Percentiles rank a stretch among this genome's conserved stretches.
phyloP scores from a whole-genome alignment of 208 protist species.

The Novymonas esmeraldas region DNA sequence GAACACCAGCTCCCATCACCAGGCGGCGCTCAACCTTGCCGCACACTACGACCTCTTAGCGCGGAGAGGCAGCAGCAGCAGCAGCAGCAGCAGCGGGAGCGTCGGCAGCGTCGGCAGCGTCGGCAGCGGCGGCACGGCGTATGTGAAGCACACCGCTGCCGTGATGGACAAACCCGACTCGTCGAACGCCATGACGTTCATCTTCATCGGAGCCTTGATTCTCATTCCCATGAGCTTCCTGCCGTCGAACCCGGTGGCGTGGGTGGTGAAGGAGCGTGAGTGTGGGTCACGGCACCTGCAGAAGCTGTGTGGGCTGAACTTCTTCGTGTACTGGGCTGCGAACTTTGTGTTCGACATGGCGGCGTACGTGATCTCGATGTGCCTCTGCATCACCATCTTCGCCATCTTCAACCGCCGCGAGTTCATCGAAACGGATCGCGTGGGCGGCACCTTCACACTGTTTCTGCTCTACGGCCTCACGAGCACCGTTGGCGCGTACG shows the following conservation, averaged over 20 bases:
- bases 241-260: constrained; percentile 52
- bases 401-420: constrained; percentile 42
- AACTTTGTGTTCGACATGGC: constrained; percentile 57
- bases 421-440: constrained; percentile 28
- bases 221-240: constrained; percentile 67
- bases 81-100: no score
- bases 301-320: constrained; percentile 61
- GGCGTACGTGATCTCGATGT: constrained; percentile 32
- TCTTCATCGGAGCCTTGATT: constrained; percentile 37
- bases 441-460: constrained; percentile 28
- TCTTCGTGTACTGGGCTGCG: constrained; percentile 59
- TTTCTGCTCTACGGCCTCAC: constrained; percentile 45
- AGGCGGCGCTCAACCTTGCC: constrained; percentile 39
- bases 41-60: constrained; percentile 91
- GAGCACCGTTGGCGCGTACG: constrained; percentile 30
- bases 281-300: constrained; percentile 73
- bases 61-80: not conserved
- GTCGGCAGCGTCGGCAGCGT: not conserved
- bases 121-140: constrained; percentile 2
- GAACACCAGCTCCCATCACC: constrained; percentile 30
- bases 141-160: constrained; percentile 9
- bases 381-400: constrained; percentile 37
- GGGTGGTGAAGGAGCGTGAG: constrained; percentile 78
- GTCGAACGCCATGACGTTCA: constrained; percentile 31
- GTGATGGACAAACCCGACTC: constrained; percentile 14